Evolutionary conservation across 495 filamentous ascomycete species (phyloP).

Genomic region (Articulospora tetracladia): DNA sequence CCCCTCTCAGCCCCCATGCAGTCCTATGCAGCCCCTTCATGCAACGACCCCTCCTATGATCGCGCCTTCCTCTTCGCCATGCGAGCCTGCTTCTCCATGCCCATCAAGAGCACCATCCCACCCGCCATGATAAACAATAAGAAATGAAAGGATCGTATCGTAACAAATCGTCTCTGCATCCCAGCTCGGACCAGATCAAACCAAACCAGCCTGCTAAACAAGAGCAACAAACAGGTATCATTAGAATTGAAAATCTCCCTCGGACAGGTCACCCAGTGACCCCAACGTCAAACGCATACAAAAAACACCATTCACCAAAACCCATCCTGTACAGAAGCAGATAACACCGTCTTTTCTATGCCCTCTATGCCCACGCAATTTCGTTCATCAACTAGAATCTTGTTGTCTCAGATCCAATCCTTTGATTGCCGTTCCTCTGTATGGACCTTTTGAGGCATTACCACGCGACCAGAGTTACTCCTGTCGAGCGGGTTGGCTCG

Average conservation of each 20-base stretch:
- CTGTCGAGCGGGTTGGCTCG: background rate
- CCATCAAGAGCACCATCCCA: background rate
- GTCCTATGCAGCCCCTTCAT: no score
- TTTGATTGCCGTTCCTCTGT: background rate
- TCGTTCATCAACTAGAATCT: background rate
- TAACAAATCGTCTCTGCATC: background rate
- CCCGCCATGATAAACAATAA: background rate
- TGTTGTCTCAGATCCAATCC: background rate
- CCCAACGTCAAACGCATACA: background rate
- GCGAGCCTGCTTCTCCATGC: background rate
- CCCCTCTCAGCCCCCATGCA: no score
- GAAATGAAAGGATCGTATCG: conserved; percentile 2
- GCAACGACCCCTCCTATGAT: background rate
- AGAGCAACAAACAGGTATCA: conserved; percentile 2
- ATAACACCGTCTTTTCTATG: background rate
- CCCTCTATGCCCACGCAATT: conserved; percentile 11
- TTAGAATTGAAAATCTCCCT: conserved; percentile 2
- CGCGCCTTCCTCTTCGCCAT: no score
- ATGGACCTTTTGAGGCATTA: background rate
- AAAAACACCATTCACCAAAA: conserved; percentile 1
- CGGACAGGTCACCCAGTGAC: background rate
- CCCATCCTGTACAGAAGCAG: background rate
- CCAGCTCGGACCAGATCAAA: background rate
- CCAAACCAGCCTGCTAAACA: background rate
- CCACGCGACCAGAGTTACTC: background rate